Base-by-base conservation (phyloP, 805 yeast species). In the Saturnispora bothae region DNA sequence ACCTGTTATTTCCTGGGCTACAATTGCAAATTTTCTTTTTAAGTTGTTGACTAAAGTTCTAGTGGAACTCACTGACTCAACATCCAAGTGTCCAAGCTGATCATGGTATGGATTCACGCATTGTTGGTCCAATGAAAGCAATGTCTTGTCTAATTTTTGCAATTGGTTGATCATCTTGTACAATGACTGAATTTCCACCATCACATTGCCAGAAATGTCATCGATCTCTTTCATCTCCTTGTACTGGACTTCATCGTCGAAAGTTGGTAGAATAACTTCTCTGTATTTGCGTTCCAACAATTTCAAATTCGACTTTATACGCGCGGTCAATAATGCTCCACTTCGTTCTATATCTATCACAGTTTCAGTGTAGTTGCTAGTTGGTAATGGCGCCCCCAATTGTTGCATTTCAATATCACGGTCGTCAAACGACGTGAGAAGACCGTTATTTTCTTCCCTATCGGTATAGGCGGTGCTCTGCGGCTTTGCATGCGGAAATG, bases 191-290 rank as follows among this genome's bases (percentile, higher is more conserved):
- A 89, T 82, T 43, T 69, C 65, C 48, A 76, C 73, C 22, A 95
- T 83, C 36, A 89, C 77, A 15, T 70, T 65, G 48, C 73, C 78
- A 40, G 89, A 84, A 47, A 86, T 59, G 37, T 72, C 72, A 51
- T 92, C 96, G 43, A 92, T 85, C 14, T 27, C 21, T 13, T 40
- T 31, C 47, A 44, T 44, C 52, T 75, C 74, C 36, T 69, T 69
- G 46, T 88, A 96, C 47, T 84, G 81, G 25, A 65, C 65, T 43
- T 85, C 76, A 57, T 92, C 97, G 48, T 73, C 78, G 54, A 85
- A 83, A 16, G 92, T 92, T 2, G 96, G 95, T 26, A 92, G 69
- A 12, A 89, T 66, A 48, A 86, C 79, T 59, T 79, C 82, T 56
- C 81, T 79, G 56, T 92, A 92, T 26, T 85, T 59, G 29, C 70